Conservation (phyloP, 2,329 filamentous ascomycete genomes). For the Akanthomyces lecanii region DNA sequence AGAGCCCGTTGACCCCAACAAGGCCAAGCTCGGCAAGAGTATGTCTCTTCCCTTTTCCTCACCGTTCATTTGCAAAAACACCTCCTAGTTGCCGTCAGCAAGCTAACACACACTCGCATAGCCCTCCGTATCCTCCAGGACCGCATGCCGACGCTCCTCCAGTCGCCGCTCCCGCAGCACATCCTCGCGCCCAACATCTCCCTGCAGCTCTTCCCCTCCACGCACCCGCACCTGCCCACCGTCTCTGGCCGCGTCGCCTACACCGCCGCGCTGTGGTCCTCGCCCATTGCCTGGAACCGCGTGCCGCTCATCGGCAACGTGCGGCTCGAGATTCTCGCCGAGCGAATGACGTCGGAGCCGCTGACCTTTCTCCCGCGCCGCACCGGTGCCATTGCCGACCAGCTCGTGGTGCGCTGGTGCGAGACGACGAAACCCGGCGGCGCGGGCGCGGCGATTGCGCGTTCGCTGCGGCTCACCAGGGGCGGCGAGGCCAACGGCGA, state of each 20-base stretch:
- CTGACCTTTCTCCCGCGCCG: slow-evolving; percentile 44
- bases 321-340: slow-evolving; percentile 78
- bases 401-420: slow-evolving; percentile 88
- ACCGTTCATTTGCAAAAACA: not conserved
- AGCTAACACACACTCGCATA: slow-evolving; percentile 27
- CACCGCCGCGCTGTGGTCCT: slow-evolving; percentile 90
- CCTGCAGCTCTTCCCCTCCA: slow-evolving; percentile 67
- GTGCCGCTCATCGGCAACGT: slow-evolving; percentile 90
- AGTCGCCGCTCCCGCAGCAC: slow-evolving; percentile 65
- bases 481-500: slow-evolving; percentile 32
- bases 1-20: slow-evolving; percentile 50
- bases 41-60: slow-evolving; percentile 26
- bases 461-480: slow-evolving; percentile 34
- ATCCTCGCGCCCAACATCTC: slow-evolving; percentile 72
- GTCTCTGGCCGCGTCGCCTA: slow-evolving; percentile 89
- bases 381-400: slow-evolving; percentile 62
- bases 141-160: slow-evolving; percentile 62
- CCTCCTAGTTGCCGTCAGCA: not conserved
- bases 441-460: slow-evolving; percentile 35
- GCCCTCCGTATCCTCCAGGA: slow-evolving; percentile 63
- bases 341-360: slow-evolving; percentile 71
- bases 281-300: slow-evolving; percentile 91
- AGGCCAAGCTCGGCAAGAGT: slow-evolving; percentile 62
- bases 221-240: slow-evolving; percentile 84
- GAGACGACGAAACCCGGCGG: slow-evolving; percentile 20